These are phyloP conservation scores for Pseudoscleropodium purum DNA, from an alignment of 225 moss, liverwort and hornwort genomes.

Conservation along the genomic window DNA sequence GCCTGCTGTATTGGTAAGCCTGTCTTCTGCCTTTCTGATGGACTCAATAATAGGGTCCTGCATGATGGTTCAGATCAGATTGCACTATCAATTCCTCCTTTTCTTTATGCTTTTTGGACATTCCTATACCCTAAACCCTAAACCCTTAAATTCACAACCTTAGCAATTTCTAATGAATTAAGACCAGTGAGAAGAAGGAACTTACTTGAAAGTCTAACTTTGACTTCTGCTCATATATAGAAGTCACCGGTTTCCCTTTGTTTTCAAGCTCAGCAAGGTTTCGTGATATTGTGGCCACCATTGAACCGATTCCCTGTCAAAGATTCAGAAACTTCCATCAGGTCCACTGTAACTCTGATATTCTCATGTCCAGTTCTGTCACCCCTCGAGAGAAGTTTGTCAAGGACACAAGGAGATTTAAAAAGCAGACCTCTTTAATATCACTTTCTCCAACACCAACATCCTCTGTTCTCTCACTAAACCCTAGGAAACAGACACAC, in stretches of 20 bases:
- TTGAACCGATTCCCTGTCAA: constrained; percentile 84
- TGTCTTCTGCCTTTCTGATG: constrained; percentile 68
- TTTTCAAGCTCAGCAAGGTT: constrained; percentile 83
- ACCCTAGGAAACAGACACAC: neutral
- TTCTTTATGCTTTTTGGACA: neutral
- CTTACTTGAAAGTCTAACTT: constrained; percentile 33
- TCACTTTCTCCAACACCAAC: neutral
- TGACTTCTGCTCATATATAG: constrained; percentile 63
- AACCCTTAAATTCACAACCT: neutral
- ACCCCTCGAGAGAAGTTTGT: neutral
- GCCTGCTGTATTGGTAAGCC: constrained; percentile 80
- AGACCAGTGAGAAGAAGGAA: neutral
- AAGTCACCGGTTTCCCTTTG: constrained; percentile 36
- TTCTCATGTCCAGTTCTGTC: neutral
- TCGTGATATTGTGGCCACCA: constrained; percentile 87
- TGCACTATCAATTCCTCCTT: neutral
- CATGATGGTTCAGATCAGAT: neutral
- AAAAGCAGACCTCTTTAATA: neutral
- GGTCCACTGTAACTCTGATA: neutral
- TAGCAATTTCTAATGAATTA: neutral
- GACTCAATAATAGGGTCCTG: constrained; percentile 83
- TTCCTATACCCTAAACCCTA: neutral
- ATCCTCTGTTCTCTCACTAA: neutral
- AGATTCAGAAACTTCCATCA: neutral
- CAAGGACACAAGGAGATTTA: neutral